These are phyloP conservation scores for Neonectria sp. DNA, from an alignment of 2,329 filamentous ascomycete species.

Conservation along the genomic window DNA sequence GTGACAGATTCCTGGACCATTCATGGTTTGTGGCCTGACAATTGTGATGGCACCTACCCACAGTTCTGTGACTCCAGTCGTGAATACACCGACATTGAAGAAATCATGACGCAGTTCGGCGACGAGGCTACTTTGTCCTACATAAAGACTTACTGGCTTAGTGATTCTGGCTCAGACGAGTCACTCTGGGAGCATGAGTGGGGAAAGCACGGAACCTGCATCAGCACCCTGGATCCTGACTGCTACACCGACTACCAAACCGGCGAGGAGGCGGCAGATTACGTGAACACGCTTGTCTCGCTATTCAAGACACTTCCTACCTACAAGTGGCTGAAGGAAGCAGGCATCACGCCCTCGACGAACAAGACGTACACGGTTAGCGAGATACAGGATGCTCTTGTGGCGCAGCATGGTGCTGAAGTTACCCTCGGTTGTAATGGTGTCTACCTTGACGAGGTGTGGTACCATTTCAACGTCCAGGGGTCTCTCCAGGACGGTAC, in stretches of 20 bases:
- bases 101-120: constrained; percentile 70
- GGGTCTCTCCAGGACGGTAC: constrained; percentile 72
- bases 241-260: constrained; percentile 76
- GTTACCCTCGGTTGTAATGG: constrained; percentile 71
- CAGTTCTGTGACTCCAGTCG: constrained; percentile 75
- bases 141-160: constrained; percentile 82
- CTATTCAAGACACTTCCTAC: constrained; percentile 78
- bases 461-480: constrained; percentile 75
- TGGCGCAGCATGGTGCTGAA: constrained; percentile 66
- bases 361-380: constrained; percentile 71
- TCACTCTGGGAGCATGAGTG: constrained; percentile 83
- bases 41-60: constrained; percentile 80
- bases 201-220: constrained; percentile 82
- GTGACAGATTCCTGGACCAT: constrained; percentile 78
- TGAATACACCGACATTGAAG: constrained; percentile 75
- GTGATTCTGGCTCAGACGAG: constrained; percentile 74
- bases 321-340: constrained; percentile 73
- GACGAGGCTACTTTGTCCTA: constrained; percentile 72
- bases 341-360: constrained; percentile 70
- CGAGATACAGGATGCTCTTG: constrained; percentile 73
- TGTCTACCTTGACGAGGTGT: constrained; percentile 66
- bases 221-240: constrained; percentile 76
- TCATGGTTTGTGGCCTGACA: constrained; percentile 78
- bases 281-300: constrained; percentile 75
- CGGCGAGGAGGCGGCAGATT: constrained; percentile 78